Evolutionary conservation across 2,329 filamentous ascomycete species (phyloP), one percentile per base, ranked within the genome.

Genomic region (Torrubiella hemipterigena): DNA sequence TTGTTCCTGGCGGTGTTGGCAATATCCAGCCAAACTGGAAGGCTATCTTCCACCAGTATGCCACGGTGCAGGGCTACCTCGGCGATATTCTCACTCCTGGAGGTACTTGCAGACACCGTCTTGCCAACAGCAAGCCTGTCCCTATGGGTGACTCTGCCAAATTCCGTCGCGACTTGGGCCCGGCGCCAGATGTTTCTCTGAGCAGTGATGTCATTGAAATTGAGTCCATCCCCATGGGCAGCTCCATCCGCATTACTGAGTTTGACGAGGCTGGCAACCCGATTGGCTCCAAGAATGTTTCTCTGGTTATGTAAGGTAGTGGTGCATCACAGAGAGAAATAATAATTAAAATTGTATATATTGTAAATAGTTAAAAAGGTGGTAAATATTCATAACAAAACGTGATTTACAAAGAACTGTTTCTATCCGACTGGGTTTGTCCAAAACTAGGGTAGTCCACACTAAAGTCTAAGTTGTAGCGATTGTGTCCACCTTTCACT

Each of bases 1-100:
- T 38, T 31, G 43, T 47, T 13, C 38, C 39, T 6, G 42, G 41
- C 29, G 46, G 44, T 10, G 33, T 44, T n/a, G 35, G 27, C 17
- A 31, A 20, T 11, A 40, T 46, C 18, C 39, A 45, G 35, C 41
- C 44, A 23, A 45, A 39, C 36, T 27, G 21, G 6, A 14, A 31
- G 33, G 30, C 27, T 13, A 35, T 38, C 15, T 29, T 15, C 15
- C 29, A 38, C 36, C 33, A 34, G 15, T 38, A 36, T 26, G 29
- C 30, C 6, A 33, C 33, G 14, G 23, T 38, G 18, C 27, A 33
- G n/a, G 29, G 20, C 21, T 31, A 33, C 24, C 30, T 33, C 29
- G 36, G 33, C 15, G 17, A 38, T 21, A 27, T 31, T 18, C 28
- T 38, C 27, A 20, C 31, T 11, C 33, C 36, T 3, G 36, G 33